Base-by-base conservation (phyloP, 2,329 filamentous ascomycete species). In the Arthrobotrys entomopaga region DNA sequence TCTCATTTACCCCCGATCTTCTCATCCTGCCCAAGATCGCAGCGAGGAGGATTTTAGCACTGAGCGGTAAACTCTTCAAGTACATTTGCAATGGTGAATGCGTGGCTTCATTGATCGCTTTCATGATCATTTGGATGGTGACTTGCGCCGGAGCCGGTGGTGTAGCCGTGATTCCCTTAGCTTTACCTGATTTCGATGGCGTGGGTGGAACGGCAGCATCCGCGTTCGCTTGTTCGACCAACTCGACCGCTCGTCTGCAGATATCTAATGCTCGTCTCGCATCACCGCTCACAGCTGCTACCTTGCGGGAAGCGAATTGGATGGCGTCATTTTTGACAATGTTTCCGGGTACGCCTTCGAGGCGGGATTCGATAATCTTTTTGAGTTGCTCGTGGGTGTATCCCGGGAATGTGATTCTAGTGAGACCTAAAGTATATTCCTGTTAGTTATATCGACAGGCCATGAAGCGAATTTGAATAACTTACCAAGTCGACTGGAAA, bases 341-440 rank as follows among this genome's bases (percentile, higher is more conserved):
- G 77, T 93, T 89, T 24, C 92, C 93, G 0, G 91, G 90, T 0
- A 98, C 92, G 63, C 92, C 92, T 80, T 92, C 89, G 1, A 99
- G 86, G 29, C 95, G 90, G n/a, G 93, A 96, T 79, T 94, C 90
- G 76, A 99, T 97, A 79, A 99, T 99, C 78, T 90, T 91, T 91
- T 98, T 97, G 46, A 99, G 86, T 82, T 99, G 95, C 71, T 95
- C 93, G 81, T 99, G 93, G 67, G 93, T 97, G 82, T 99, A 99
- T 20, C 95, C 95, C 0, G 95, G 92, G 79, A 99, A 99, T 0
- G 95, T 97, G 80, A 99, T 97, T 79, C 96, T 88, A 6, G 93
- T 97, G 56, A 99, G 84, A 20, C 94, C 87, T 82, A 81, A 72
- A 15, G 16, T 15, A 59, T 29, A 50, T 53, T 13, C 49, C 19